Base-by-base conservation (phyloP, 2,329 filamentous ascomycete species). In the Cladosporium sp. region DNA sequence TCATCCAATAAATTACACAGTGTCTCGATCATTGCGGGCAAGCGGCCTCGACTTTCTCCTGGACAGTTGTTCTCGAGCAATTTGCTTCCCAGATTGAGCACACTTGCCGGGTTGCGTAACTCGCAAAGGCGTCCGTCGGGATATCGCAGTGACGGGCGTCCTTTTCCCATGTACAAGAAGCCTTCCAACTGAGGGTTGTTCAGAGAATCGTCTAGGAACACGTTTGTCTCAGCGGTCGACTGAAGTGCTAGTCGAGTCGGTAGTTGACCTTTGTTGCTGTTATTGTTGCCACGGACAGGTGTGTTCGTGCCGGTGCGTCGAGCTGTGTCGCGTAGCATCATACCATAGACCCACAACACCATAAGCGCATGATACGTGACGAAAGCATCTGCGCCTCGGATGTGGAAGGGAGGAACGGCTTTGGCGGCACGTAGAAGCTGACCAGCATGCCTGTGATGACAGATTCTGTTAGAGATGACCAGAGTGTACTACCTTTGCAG, bases 1-100 rank as follows among this genome's bases (percentile, higher is more conserved):
- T 69, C 70, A 13, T 65, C 57, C 67, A 72, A 66, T 21, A 72
- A 46, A 51, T 70, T 66, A 59, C 70, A 69, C 39, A 72, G 25
- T 6, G 63, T 67, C 58, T 65, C 65, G 26, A 70, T 68, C 65
- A 72, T 65, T 60, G 70, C 69, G 51, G 69, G 67, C 36, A 70
- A 48, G 18, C 67, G 67, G 23, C 67, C 57, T 30, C 66, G 58
- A 32, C 39, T 65, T 28, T 70, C 67, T 18, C 67, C 67, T 5
- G 70, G 69, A 58, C 67, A 68, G 57, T 71, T 72, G 0, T 59
- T 65, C 60, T 70, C 70, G 14, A 70, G 63, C 18, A 69, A 65
- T 7, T 56, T 51, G 14, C 68, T 64, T 2, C 69, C 68, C 14
- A 71, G 60, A 13, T 39, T 54, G 67, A 71, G 68, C 2, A 71